Evolutionary conservation across 441 rosid species (phyloP), one percentile per base, ranked within the genome.

Genomic region (Bruguiera hainesii): DNA sequence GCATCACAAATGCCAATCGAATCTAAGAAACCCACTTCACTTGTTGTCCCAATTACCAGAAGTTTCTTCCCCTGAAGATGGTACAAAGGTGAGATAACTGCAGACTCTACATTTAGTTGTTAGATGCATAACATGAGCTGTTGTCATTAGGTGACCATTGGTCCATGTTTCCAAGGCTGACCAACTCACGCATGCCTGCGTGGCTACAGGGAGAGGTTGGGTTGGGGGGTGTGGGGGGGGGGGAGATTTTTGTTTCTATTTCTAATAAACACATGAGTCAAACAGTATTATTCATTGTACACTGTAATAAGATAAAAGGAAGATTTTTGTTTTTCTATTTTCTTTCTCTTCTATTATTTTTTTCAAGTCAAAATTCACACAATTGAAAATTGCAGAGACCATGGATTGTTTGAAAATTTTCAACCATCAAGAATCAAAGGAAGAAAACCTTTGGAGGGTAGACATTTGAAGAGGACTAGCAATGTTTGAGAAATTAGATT

Each of bases 41-140:
- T 95, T n/a, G 99, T 91, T 67, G 99, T 95, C 64, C 99, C 97
- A 7, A 95, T 78, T 68, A 95, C 99, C 28, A 95, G 72, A 77
- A 91, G 96, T 42, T 89, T 93, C 71, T 90, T 94, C 29, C 96
- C 97, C 96, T 91, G 83, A 72, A 33, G 20, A 51, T 68, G 59
- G 64, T 56, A 61, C 42, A 69, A 69, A 67, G 62, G n/a, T 33
- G 25, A 20, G 37, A 64, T 2, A 53, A 63, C 16, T 42, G 30
- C 39, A 48, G 7, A 67, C 23, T 37, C 8, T 18, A 23, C 31
- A 21, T 37, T 37, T 37, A 37, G 46, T 37, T 10, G 46, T 37
- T 37, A 37, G 46, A 9, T 9, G 46, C 46, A 37, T 37, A 10
- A 10, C 11, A 10, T 35, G 39, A 31, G 7, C 33, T 31, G 33